Percentiles rank a stretch among this genome's conserved stretches.
These are phyloP conservation scores for Fusarium veterinarium DNA, from an alignment of 2,329 filamentous ascomycete genomes.

Conservation along the genomic window DNA sequence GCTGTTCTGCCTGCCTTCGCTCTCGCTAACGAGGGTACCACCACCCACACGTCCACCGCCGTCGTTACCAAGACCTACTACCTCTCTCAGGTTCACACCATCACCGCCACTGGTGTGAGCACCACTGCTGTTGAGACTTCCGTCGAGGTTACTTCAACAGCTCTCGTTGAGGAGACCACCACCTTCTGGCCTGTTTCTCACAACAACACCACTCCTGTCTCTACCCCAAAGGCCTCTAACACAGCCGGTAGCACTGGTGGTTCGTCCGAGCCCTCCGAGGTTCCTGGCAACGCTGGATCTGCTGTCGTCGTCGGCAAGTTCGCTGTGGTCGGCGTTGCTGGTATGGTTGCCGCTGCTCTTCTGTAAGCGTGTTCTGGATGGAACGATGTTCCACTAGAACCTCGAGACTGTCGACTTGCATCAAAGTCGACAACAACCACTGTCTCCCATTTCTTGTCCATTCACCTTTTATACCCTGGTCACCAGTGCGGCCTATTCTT, in stretches of 20 bases:
- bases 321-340: constrained; percentile 61
- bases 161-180: constrained; percentile 30
- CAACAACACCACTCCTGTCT: constrained; percentile 46
- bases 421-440: constrained; percentile 23
- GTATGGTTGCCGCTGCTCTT: constrained; percentile 62
- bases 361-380: constrained; percentile 55
- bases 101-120: constrained; percentile 48
- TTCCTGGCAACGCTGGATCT: constrained; percentile 56
- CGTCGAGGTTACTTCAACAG: constrained; percentile 22
- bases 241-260: constrained; percentile 39
- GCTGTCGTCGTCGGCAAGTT: constrained; percentile 58
- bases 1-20: constrained; percentile 66
- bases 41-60: constrained; percentile 62
- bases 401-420: constrained; percentile 30
- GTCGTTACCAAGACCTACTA: constrained; percentile 65
- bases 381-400: constrained; percentile 2
- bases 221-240: constrained; percentile 35
- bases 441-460: constrained; percentile 35
- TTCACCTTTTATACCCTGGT: constrained; percentile 31
- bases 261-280: constrained; percentile 48
- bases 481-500: constrained; percentile 34
- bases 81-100: constrained; percentile 59
- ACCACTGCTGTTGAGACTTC: constrained; percentile 46
- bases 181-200: constrained; percentile 37
- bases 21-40: constrained; percentile 54